Conservation (phyloP, 2,329 filamentous ascomycete species). For the Monosporascus sp. region DNA sequence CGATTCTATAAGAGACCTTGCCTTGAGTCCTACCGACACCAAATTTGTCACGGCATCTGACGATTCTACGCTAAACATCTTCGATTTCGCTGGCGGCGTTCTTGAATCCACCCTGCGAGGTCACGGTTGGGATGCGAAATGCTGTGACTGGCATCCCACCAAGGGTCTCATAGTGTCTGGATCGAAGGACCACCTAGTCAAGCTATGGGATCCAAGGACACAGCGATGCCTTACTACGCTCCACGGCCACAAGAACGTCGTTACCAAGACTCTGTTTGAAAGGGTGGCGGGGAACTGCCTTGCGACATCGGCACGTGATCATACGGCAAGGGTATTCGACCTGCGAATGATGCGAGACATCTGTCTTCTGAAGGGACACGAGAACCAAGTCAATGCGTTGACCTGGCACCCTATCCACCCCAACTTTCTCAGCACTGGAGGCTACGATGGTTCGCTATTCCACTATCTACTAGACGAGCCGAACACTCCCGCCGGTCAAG, state of each 20-base stretch:
- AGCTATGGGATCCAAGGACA: slow-evolving; percentile 95
- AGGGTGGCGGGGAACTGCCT: slow-evolving; percentile 77
- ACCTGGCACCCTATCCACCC: slow-evolving; percentile 92
- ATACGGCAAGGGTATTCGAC: slow-evolving; percentile 90
- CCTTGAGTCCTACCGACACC: slow-evolving; percentile 87
- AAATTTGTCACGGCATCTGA: slow-evolving; percentile 97
- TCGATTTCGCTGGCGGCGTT: slow-evolving; percentile 83
- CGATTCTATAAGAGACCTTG: slow-evolving; percentile 83
- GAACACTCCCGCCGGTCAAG: slow-evolving; percentile 70
- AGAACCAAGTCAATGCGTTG: slow-evolving; percentile 91
- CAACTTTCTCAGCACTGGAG: slow-evolving; percentile 83
- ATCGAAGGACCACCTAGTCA: slow-evolving; percentile 95
- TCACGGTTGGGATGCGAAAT: slow-evolving; percentile 98
- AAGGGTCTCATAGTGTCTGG: slow-evolving; percentile 93
- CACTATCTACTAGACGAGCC: slow-evolving; percentile 97
- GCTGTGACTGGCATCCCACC: slow-evolving; percentile 93
- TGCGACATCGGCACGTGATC: slow-evolving; percentile 87
- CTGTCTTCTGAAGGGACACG: slow-evolving; percentile 84
- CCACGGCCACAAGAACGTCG: slow-evolving; percentile 95
- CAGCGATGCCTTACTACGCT: slow-evolving; percentile 87
- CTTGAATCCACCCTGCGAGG: slow-evolving; percentile 81
- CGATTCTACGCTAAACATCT: slow-evolving; percentile 89
- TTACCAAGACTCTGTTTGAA: slow-evolving; percentile 89
- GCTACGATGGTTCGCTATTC: slow-evolving; percentile 81
- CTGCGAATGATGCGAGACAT: slow-evolving; percentile 98